Conservation (phyloP, 805 yeast species). For the Jamesozyma hellenica region DNA sequence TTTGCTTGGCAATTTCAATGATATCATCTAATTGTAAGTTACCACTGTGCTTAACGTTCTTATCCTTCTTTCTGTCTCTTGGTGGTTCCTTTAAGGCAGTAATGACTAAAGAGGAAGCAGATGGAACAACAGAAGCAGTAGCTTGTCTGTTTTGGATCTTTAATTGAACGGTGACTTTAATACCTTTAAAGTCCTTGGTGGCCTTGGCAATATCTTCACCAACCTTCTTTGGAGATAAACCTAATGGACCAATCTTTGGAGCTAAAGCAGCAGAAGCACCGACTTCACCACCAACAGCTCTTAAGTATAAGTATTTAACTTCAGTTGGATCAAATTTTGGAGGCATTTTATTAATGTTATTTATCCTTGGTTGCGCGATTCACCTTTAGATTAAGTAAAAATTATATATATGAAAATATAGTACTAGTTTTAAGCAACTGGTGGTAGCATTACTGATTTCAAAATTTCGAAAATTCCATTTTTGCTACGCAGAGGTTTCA, state of each 20-base stretch:
- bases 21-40: slow-evolving; percentile 95
- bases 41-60: slow-evolving; percentile 99
- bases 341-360: slow-evolving; percentile 51
- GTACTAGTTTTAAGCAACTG: too few relatives aligned
- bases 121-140: slow-evolving; percentile 95
- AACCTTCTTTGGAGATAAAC: slow-evolving; percentile 99
- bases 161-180: slow-evolving; percentile 96
- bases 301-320: slow-evolving; percentile 95
- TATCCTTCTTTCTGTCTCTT: slow-evolving; percentile 99
- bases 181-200: slow-evolving; percentile 97
- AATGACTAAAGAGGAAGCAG: slow-evolving; percentile 97
- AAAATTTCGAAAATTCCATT: too few relatives aligned
- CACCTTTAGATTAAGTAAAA: neutral
- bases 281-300: slow-evolving; percentile 99
- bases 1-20: slow-evolving; percentile 92
- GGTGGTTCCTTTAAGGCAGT: slow-evolving; percentile 99
- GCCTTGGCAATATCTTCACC: slow-evolving; percentile 99
- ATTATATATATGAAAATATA: too few relatives aligned
- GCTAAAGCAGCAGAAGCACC: slow-evolving; percentile 99
- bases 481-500: too few relatives aligned
- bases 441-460: too few relatives aligned
- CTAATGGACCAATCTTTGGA: slow-evolving; percentile 99
- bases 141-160: slow-evolving; percentile 99
- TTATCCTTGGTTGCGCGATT: slow-evolving; percentile 1
- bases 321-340: slow-evolving; percentile 98